Base-by-base conservation (phyloP, 768 basidiomycete genomes). In the Boletus vinaceobasis region DNA sequence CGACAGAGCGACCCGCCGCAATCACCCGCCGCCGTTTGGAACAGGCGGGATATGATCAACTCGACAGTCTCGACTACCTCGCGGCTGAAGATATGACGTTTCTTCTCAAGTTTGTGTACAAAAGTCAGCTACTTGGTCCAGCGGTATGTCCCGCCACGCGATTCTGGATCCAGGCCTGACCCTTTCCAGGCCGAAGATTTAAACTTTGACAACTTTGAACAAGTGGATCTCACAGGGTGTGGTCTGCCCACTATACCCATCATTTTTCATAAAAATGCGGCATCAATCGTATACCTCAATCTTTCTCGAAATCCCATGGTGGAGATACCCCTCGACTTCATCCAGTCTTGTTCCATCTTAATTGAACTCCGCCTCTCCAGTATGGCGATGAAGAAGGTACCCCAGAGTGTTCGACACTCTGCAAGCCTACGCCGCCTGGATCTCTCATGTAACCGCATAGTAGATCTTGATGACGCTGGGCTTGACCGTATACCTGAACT, bases 321-420 rank as follows among this genome's bases (percentile, higher is more conserved):
- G 51, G 95, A 98, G 70, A 88, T 98, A 35, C 97, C 96, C 1
- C 85, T 93, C 47, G 97, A 98, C 72, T 99, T 99, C 67, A 87
- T 97, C 53, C 91, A 97, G 70, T 83, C 87, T 6, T 96, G 93
- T 66, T 82, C 82, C 1, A 81, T 77, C 6, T 81, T 99, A 9
- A 85, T 87, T 53, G 94, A 97, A 63, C 82, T 99, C 40, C 84
- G 87, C 8, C 76, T 99, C 38, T 86, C 88, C 10, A 84, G 91
- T 60, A 96, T 96, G 89, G 91, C 90, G 13, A 88, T 98, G 80
- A 97, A 96, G 72, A 87, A 88, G 58, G 88, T 98, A 0, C 97
- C 97, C 0, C 84, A 84, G 50, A 88, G 84, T 54, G 82, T 98
- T 10, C 85, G 86, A 53, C 84, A 90, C 62, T 87, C 87, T 40